These are phyloP conservation scores for Cydonia oblonga DNA, from an alignment of 331 rosid genomes.

Conservation along the genomic window DNA sequence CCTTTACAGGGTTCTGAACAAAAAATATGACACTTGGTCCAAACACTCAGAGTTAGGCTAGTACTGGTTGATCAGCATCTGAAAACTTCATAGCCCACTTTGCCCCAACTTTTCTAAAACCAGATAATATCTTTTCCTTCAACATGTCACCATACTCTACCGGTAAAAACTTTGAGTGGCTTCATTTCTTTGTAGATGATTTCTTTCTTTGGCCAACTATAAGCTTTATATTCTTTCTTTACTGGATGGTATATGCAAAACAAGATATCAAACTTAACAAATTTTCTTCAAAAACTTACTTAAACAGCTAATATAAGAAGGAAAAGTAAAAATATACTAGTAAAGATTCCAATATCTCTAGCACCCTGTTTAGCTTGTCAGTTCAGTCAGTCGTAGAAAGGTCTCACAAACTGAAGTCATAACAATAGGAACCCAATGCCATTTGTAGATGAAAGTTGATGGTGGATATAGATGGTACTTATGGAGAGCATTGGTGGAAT, in stretches of 20 bases:
- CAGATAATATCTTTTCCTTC: slow-evolving; percentile 77
- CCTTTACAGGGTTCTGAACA: slow-evolving; percentile 80
- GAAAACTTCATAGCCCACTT: slow-evolving; percentile 88
- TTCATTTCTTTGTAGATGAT: slow-evolving; percentile 86
- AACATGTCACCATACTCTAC: slow-evolving; percentile 86
- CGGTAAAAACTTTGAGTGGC: slow-evolving; percentile 68
- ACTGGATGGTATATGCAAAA: slow-evolving; percentile 98
- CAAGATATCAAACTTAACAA: slow-evolving; percentile 72
- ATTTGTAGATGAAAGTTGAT: slow-evolving; percentile 33
- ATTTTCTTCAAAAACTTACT: slow-evolving; percentile 32
- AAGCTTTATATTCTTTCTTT: slow-evolving; percentile 91
- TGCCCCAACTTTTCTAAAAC: slow-evolving; percentile 84
- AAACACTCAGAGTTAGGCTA: slow-evolving; percentile 68
- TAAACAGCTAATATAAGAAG: slow-evolving; percentile 4
- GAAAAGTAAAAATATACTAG: slow-evolving; percentile 20
- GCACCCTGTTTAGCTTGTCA: slow-evolving; percentile 19
- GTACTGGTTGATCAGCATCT: slow-evolving; percentile 87
- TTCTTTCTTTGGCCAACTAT: slow-evolving; percentile 97
- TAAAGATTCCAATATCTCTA: slow-evolving; percentile 33
- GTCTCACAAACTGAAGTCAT: slow-evolving; percentile 38
- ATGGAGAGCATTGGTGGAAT: slow-evolving; percentile 43
- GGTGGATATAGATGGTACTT: slow-evolving; percentile 43
- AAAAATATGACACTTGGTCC: slow-evolving; percentile 68
- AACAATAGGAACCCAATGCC: slow-evolving; percentile 37
- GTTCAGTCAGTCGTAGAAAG: slow-evolving; percentile 13